Conservation (phyloP, 495 filamentous ascomycete genomes). For the Chaetomium tenue region DNA sequence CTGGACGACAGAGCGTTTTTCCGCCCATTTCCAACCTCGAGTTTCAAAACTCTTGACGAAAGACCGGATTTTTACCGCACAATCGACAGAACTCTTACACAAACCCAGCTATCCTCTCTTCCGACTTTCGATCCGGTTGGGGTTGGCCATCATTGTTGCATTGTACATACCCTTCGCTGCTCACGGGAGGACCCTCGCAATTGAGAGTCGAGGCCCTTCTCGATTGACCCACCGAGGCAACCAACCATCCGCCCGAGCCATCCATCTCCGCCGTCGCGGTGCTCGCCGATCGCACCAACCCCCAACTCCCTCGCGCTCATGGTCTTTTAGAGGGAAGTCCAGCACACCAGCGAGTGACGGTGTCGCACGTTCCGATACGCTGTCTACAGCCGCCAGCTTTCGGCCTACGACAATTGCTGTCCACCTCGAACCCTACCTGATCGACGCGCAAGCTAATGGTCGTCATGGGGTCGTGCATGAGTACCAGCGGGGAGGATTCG, state of each 20-base stretch:
- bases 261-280: not conserved
- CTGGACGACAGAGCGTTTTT: not conserved
- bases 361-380: not conserved
- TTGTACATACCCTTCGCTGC: not conserved
- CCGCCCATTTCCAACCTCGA: not conserved
- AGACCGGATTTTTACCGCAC: not conserved
- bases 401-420: conserved; percentile 12
- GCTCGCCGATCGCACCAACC: not conserved
- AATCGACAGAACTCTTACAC: not conserved
- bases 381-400: not conserved
- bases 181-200: not conserved
- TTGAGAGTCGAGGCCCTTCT: conserved; percentile 6
- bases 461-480: conserved; percentile 90
- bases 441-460: conserved; percentile 25
- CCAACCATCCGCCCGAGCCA: not conserved
- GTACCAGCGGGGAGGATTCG: conserved; percentile 71
- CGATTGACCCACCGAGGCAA: conserved; percentile 7
- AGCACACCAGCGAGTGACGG: not conserved
- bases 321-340: not conserved
- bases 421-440: conserved; percentile 6
- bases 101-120: not conserved
- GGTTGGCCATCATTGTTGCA: conserved; percentile 11
- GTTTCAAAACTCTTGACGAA: not conserved
- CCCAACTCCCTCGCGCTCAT: not conserved
- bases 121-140: conserved; percentile 10